Evolutionary conservation across 2,329 filamentous ascomycete genomes (phyloP), one percentile per base, ranked within the genome.

Genomic region (Arthrobotrys iridis): DNA sequence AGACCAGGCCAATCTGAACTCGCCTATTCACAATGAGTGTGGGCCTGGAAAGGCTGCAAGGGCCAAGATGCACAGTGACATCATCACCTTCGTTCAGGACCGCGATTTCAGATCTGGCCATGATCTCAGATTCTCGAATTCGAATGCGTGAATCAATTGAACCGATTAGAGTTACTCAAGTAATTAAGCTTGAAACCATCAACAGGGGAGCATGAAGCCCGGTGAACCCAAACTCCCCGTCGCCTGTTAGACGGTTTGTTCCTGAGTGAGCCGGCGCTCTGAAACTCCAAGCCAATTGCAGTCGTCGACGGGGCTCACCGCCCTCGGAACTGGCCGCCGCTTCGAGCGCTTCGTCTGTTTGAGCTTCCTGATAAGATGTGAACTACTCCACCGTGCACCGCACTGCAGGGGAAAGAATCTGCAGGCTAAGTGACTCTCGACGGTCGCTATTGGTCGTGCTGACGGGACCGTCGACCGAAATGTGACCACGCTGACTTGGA

Each of bases 351-450:
- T 37, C 18, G 13, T 60, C 55, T 68, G 40, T 45, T 70, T 45
- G 65, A 70, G 57, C 65, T 70, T 70, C 65, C 65, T 70, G 65
- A 70, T 70, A 62, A 70, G 65, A 70, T 55, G 65, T 60, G 65
- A 70, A 70, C 62, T 68, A 52, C 64, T 67, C 63, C 63, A 46
- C 37, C 26, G 15, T 30, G 30, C 30, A 48, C 50, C 63, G 40
- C 41, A 18, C 64, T 70, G 65, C 64, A 70, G 65, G 50, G 65
- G 55, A 57, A n/a, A 33, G 55, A 52, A 43, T 59, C 50, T 55
- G 50, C 50, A 55, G 50, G 50, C 50, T n/a, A 20, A 48, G 28
- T 20, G 18, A 26, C 40, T 33, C 43, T 28, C 37, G 63, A 67
- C 30, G 50, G 64, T 41, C 41, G 55, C 35, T 43, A 70, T 70